Base-by-base conservation (phyloP, 1,284 basidiomycete species). In the Apiotrichum domesticum region DNA sequence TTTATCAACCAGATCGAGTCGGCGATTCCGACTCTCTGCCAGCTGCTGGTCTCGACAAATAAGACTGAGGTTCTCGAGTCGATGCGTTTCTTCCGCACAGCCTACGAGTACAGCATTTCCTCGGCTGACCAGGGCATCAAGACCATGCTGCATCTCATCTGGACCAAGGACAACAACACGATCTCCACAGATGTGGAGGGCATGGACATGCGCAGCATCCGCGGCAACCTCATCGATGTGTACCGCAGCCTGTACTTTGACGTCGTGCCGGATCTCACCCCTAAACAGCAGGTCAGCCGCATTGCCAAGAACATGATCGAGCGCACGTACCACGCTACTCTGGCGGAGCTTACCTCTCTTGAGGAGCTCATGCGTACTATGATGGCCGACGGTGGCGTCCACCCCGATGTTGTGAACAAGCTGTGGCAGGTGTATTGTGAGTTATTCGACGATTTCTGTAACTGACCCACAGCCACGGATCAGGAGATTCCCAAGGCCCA, bases 241-340 rank as follows among this genome's bases (percentile, higher is more conserved):
- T 98, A 98, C 73, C 83, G 85, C 44, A 84, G 74, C 54, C 77
- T 98, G 55, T 98, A 96, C 79, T 97, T 98, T 70, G 92, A 94
- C 55, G 82, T 86, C 3, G 71, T 89, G 2, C 68, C 71, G 9
- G 77, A 78, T 58, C 78, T 90, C 65, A 82, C 85, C 29, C 82
- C 87, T 1, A 92, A 92, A 73, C 86, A 87, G 59, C 90, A 97
- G 71, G 83, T 96, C 56, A 93, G 86, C 65, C 81, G 92, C n/a
- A 95, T 98, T 49, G 84, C 94, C n/a, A 93, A 92, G 77, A 97
- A 98, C 73, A 90, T 98, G 85, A 91, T 98, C 53, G 88, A 94
- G 92, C 80, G 87, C 48, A 96, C 93, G 0, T 93, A 91, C 67
- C 84, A 87, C 34, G 89, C 94, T 1, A 95, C 93, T 0, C 80